Evolutionary conservation across 208 protist genomes (phyloP).

Genomic region (Wallacemonas collosoma): DNA sequence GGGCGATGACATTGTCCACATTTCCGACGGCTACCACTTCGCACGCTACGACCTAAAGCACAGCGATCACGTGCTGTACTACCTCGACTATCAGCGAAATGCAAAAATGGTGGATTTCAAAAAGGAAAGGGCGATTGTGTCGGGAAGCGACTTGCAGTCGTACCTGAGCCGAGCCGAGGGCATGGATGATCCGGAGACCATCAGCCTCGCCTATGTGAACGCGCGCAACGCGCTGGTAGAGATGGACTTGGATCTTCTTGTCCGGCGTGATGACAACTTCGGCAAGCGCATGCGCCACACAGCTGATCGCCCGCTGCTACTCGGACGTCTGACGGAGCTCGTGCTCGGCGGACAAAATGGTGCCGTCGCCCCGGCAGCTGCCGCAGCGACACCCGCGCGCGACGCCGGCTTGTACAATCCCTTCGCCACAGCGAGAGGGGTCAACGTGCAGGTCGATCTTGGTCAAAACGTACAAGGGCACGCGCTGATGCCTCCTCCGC

Average conservation of each 20-base stretch:
- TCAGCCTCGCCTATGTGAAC: constrained; percentile 40
- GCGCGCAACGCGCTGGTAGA: constrained; percentile 31
- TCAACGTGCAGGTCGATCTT: constrained; percentile 1
- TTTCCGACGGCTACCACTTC: constrained; percentile 10
- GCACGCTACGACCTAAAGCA: not conserved
- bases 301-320: constrained; percentile 45
- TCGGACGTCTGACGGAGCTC: constrained; percentile 30
- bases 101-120: constrained; percentile 46
- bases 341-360: not conserved
- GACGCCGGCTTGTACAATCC: not conserved
- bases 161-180: constrained; percentile 26
- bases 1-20: not conserved
- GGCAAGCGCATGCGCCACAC: constrained; percentile 49
- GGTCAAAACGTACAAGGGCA: constrained; percentile 4
- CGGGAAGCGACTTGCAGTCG: constrained; percentile 26
- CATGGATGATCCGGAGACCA: constrained; percentile 23
- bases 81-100: constrained; percentile 45
- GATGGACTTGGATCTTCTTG: constrained; percentile 58
- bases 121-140: constrained; percentile 21
- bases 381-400: not conserved
- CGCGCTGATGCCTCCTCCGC: not conserved
- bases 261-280: constrained; percentile 49
- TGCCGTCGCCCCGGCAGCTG: not conserved
- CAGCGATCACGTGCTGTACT: constrained; percentile 41
- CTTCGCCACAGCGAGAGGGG: not conserved